Evolutionary conservation across 2,329 filamentous ascomycete genomes (phyloP).

Genomic region (Paecilomyces sp.): DNA sequence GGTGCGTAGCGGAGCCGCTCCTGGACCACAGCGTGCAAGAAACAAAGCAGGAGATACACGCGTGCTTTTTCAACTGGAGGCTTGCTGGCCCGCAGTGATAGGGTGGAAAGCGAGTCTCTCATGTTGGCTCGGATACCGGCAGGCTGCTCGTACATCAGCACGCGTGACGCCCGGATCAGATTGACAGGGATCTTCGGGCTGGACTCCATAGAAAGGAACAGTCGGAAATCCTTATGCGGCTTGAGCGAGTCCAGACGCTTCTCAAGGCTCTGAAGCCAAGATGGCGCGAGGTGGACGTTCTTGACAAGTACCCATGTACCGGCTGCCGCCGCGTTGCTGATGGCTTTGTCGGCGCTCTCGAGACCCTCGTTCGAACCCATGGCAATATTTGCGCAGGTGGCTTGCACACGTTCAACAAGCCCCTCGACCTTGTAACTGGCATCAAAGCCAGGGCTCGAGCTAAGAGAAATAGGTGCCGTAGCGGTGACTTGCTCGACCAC

Average conservation of each 20-base stretch:
- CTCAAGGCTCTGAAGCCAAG: conserved; percentile 94
- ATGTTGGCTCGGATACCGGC: conserved; percentile 95
- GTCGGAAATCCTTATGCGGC: conserved; percentile 82
- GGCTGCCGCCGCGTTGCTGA: conserved; percentile 81
- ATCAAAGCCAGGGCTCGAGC: conserved; percentile 93
- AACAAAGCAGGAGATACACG: conserved; percentile 83
- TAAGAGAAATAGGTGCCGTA: conserved; percentile 79
- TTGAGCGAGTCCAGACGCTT: conserved; percentile 95
- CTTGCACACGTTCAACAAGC: conserved; percentile 74
- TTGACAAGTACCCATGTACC: conserved; percentile 97
- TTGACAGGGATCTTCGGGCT: conserved; percentile 97
- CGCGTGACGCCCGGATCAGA: conserved; percentile 81
- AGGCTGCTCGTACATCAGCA: conserved; percentile 97
- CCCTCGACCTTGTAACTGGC: conserved; percentile 98
- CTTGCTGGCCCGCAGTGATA: conserved; percentile 68
- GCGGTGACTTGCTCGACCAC: conserved; percentile 80
- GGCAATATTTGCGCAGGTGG: conserved; percentile 90
- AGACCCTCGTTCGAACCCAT: conserved; percentile 98
- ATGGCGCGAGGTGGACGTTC: conserved; percentile 93
- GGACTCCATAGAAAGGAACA: conserved; percentile 97
- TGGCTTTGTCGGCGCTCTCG: conserved; percentile 88
- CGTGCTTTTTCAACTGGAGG: conserved; percentile 84
- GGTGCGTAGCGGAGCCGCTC: conserved; percentile 92
- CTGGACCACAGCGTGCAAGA: conserved; percentile 92
- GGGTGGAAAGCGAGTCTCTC: conserved; percentile 87